Base-by-base conservation (phyloP, 164 flowering plant genomes). In the Tetracentron sinense region DNA sequence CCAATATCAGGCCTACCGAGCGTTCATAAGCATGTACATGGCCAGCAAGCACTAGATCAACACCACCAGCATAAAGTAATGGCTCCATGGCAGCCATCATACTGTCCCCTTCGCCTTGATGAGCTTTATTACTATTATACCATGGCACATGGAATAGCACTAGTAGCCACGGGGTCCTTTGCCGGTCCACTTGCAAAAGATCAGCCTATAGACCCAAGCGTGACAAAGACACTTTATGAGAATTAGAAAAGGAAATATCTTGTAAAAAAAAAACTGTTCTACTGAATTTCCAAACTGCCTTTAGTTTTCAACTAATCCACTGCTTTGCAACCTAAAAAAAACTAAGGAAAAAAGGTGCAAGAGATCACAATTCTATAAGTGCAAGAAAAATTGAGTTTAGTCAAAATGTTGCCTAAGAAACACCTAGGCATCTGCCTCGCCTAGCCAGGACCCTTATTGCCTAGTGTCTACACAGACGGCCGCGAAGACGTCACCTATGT, bases 11-110 rank as follows among this genome's bases (percentile, higher is more conserved):
- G 28, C 81, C 64, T 85, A 94, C 99, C 65, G 94, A 58, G 60
- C 99, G 96, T 63, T 94, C 97, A 68, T 94, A 94, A 61, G 99
- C 99, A n/a, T n/a, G n/a, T n/a, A n/a, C n/a, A n/a, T n/a, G n/a
- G n/a, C 97, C 98, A 51, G 97, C 79, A 60, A 92, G 38, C 67
- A 90, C 87, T 17, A 94, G 29, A 75, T 94, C 99, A 17, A 83
- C 99, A 62, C 86, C 76, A 63, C 96, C 97, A 58, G 82, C 88
- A 75, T 89, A 78, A 58, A 94, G 89, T 81, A 94, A 75, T 28
- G 90, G 86, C 74, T 94, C 99, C 87, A 94, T 83, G 26, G 85
- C 54, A 35, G 79, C 78, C 97, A 81, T 94, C 99, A 94, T 94
- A 22, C 65, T 60, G 38, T 86, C 94, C 27, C 89, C 97, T 74